Evolutionary conservation across 495 filamentous ascomycete genomes (phyloP).

Genomic region (Baudoinia panamericana): DNA sequence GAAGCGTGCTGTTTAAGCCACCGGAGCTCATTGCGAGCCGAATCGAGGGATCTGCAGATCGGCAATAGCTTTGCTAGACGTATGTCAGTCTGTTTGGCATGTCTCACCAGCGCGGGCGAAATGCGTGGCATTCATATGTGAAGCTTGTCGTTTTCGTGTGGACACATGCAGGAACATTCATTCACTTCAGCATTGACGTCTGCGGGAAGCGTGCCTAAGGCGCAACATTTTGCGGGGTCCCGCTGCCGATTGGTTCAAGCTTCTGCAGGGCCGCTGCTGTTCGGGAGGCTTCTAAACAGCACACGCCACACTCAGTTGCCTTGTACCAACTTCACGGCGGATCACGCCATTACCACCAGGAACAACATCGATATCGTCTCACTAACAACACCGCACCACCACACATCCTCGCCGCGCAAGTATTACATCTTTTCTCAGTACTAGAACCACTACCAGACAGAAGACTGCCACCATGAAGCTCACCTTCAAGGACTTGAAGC

Average conservation of each 20-base stretch:
- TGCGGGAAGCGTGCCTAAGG: too few relatives aligned
- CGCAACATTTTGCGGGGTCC: background rate
- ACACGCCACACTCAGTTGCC: too few relatives aligned
- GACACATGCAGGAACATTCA: too few relatives aligned
- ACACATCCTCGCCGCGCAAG: too few relatives aligned
- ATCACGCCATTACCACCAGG: background rate
- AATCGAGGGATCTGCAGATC: slow-evolving; percentile 51
- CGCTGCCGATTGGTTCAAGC: too few relatives aligned
- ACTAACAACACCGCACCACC: background rate
- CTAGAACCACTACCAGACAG: too few relatives aligned
- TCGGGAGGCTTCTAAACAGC: too few relatives aligned
- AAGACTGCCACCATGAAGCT: slow-evolving; percentile 14
- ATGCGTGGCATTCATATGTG: slow-evolving; percentile 62
- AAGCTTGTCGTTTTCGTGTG: too few relatives aligned
- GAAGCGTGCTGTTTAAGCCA: slow-evolving; percentile 63
- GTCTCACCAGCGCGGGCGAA: slow-evolving; percentile 41
- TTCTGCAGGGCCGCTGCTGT: too few relatives aligned
- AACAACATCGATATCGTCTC: background rate
- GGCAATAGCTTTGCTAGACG: slow-evolving; percentile 55
- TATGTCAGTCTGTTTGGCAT: slow-evolving; percentile 42
- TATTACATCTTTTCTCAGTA: too few relatives aligned
- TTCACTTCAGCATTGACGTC: too few relatives aligned
- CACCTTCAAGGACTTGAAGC: slow-evolving; percentile 73
- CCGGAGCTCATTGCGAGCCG: slow-evolving; percentile 65
- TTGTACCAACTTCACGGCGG: too few relatives aligned